Conservation (phyloP, 768 basidiomycete species). For the Lactarius sp. region DNA sequence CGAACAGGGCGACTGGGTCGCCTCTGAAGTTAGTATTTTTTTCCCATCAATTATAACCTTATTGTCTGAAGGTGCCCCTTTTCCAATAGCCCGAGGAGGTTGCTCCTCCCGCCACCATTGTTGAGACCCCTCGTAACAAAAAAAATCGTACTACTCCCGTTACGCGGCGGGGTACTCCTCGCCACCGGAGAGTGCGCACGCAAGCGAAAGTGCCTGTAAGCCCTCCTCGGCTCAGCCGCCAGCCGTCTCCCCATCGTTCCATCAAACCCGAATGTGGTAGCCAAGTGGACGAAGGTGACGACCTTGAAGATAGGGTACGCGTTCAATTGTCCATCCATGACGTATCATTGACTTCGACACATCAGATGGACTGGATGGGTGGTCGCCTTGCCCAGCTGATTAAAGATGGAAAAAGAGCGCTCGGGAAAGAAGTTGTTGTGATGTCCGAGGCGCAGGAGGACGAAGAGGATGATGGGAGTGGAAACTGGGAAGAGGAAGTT, state of each 20-base stretch:
- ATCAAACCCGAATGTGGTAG: conserved; percentile 37
- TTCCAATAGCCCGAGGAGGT: conserved; percentile 1
- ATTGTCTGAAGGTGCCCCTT: neutral
- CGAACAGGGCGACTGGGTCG: conserved; percentile 53
- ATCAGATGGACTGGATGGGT: conserved; percentile 81
- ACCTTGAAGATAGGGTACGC: conserved; percentile 22
- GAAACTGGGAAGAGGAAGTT: conserved; percentile 69
- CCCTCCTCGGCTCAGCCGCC: conserved; percentile 28
- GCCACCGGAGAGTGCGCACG: conserved; percentile 37
- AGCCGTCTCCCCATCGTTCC: conserved; percentile 26
- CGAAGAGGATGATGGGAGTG: conserved; percentile 70
- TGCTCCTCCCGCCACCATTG: conserved; percentile 32
- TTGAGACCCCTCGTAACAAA: conserved; percentile 36
- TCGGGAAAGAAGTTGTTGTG: conserved; percentile 73
- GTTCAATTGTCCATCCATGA: neutral
- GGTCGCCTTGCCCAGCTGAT: conserved; percentile 65
- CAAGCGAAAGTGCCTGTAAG: conserved; percentile 17
- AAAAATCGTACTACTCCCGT: conserved; percentile 36
- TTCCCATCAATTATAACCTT: neutral
- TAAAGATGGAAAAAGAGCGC: conserved; percentile 71
- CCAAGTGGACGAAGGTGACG: conserved; percentile 15
- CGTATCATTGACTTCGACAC: neutral
- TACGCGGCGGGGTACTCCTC: conserved; percentile 35
- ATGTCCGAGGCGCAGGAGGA: conserved; percentile 71
- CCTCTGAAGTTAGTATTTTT: conserved; percentile 8